Evolutionary conservation across 192 early-diverging fungal genomes (phyloP), one percentile per base, ranked within the genome.

Genomic region (Backusella liffmaniae): DNA sequence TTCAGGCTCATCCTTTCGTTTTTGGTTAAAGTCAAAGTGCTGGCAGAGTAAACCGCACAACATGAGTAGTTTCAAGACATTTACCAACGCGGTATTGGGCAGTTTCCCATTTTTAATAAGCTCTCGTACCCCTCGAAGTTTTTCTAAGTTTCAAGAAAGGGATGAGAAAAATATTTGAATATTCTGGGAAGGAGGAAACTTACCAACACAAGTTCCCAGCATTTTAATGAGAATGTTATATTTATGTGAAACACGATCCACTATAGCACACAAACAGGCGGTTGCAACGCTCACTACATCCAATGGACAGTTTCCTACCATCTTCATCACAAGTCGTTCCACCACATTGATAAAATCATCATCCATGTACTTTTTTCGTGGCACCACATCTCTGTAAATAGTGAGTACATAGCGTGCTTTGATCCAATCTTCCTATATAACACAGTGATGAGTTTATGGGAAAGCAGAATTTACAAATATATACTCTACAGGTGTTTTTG

Each of bases 1-100:
- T 13, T 70, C 51, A 1, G 32, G 7, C 10, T 78, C 79, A 23
- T 59, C 53, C 21, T 74, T 73, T 0, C 49, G 67, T 49, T 77
- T 76, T 32, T 82, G 65, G 66, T 95, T 94, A 87, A 96, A 96
- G 66, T 93, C 88, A 88, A 94, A 96, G 72, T 95, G 79, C 34
- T 92, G 88, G 51, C 92, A 91, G 6, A 94, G 73, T 51, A 94
- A 79, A 15, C 92, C 91, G 9, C 88, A 84, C 37, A 98, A 88
- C 9, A 93, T 87, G 68, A 95, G 81, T n/a, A 95, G 86, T 35
- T 94, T 88, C 82, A 88, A 89, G 21, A 89, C 70, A 53, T 82
- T 86, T 32, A 85, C 83, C 30, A 81, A 49, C 0, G 89, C 82
- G 51, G 76, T 49, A 23, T 82, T 49, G 4, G 77, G 56, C 34